phyloP scores from a whole-genome alignment of 148 eudicot species.

The Vaccinium corymbosum region DNA sequence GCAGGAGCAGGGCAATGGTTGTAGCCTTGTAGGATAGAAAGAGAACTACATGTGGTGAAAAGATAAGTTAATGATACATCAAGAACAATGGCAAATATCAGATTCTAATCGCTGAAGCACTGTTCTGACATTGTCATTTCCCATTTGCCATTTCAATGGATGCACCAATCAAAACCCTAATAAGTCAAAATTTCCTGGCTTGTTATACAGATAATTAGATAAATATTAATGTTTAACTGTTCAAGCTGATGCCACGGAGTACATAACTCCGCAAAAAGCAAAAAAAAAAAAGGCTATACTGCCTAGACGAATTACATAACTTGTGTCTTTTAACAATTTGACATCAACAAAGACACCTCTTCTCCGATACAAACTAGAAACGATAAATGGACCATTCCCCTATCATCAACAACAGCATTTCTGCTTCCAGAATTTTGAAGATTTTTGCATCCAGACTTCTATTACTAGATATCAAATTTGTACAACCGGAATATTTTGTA shows the following conservation, averaged over 20 bases:
- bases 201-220: background rate
- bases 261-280: background rate
- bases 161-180: background rate
- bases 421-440: slow-evolving; percentile 1
- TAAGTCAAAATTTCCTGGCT: background rate
- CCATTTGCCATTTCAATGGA: background rate
- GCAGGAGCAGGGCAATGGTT: background rate
- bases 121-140: background rate
- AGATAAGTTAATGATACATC: background rate
- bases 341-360: background rate
- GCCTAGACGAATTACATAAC: background rate
- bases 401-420: background rate
- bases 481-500: background rate
- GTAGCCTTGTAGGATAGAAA: background rate
- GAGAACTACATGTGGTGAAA: background rate
- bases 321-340: background rate
- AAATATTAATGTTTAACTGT: background rate
- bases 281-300: background rate
- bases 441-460: slow-evolving; percentile 6
- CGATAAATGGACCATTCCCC: background rate
- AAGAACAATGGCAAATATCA: background rate
- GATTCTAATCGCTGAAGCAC: background rate
- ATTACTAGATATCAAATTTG: background rate
- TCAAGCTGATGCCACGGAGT: background rate
- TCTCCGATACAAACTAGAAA: background rate